phyloP scores from a whole-genome alignment of 306 rosid species.

The Quercus bicolor region DNA sequence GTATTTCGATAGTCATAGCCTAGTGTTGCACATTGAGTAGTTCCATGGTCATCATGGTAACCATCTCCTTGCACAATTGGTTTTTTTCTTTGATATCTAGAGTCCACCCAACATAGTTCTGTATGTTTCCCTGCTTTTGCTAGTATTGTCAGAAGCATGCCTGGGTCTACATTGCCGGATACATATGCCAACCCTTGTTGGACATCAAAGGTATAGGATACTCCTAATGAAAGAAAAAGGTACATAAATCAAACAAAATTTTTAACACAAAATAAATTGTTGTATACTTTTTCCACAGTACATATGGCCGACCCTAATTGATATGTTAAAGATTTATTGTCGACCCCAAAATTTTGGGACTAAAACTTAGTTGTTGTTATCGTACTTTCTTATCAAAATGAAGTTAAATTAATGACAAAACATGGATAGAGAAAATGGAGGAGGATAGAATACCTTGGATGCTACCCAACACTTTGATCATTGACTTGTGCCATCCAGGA shows the following conservation, averaged over 20 bases:
- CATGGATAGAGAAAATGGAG: background rate
- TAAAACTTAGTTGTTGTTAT: too few relatives aligned
- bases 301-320: too few relatives aligned
- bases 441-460: background rate
- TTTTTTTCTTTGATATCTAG: background rate
- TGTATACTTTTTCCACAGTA: too few relatives aligned
- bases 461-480: background rate
- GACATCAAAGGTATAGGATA: background rate
- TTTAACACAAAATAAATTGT: too few relatives aligned
- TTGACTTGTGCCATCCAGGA: background rate
- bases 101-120: conserved; percentile 8
- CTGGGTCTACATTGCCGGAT: conserved; percentile 1
- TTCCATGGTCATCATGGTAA: background rate
- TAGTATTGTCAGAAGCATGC: conserved; percentile 4
- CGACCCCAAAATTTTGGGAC: too few relatives aligned
- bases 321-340: too few relatives aligned
- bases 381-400: background rate
- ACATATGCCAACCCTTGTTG: background rate
- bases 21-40: too few relatives aligned
- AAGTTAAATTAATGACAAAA: background rate
- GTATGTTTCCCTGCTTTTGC: conserved; percentile 24
- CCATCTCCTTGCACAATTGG: background rate
- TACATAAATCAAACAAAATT: background rate
- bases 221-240: background rate
- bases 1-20: background rate